A percentile compares a stretch with the other conserved stretches of the same genome.
These are phyloP conservation scores for Lipomyces mesembrius DNA, from an alignment of 805 yeast species.

Conservation along the genomic window DNA sequence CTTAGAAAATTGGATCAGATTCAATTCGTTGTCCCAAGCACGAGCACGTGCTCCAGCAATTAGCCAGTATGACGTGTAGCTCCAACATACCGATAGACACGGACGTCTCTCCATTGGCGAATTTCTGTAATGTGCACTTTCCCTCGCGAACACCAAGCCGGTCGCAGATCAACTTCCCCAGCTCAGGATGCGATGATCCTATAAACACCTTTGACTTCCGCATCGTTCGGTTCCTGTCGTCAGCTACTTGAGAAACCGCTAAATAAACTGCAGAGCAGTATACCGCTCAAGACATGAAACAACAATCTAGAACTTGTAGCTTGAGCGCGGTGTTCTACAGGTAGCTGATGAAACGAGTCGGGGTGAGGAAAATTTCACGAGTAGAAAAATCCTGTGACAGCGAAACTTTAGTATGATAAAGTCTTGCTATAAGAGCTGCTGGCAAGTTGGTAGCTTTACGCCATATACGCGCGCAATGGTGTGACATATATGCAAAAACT, in stretches of 20 bases:
- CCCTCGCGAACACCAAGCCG: constrained; percentile 92
- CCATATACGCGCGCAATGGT: not conserved
- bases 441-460: not conserved
- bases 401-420: not conserved
- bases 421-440: not conserved
- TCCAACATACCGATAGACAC: constrained; percentile 79
- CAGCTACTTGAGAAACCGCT: constrained; percentile 3
- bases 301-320: not conserved
- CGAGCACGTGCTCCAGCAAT: not conserved
- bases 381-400: not conserved
- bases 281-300: not conserved
- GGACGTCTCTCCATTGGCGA: constrained; percentile 96
- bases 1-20: constrained; percentile 6
- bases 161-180: constrained; percentile 88
- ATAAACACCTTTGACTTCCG: constrained; percentile 97
- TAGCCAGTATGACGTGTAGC: not conserved
- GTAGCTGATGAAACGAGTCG: constrained; percentile 1
- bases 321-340: constrained; percentile 4
- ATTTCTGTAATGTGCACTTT: constrained; percentile 86
- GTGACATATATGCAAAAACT: not conserved
- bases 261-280: not conserved
- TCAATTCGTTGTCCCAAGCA: not conserved
- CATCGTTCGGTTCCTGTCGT: constrained; percentile 53
- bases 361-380: not conserved
- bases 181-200: constrained; percentile 94